These are phyloP conservation scores for Tuber borchii DNA, from an alignment of 495 filamentous ascomycete genomes.

Conservation along the genomic window DNA sequence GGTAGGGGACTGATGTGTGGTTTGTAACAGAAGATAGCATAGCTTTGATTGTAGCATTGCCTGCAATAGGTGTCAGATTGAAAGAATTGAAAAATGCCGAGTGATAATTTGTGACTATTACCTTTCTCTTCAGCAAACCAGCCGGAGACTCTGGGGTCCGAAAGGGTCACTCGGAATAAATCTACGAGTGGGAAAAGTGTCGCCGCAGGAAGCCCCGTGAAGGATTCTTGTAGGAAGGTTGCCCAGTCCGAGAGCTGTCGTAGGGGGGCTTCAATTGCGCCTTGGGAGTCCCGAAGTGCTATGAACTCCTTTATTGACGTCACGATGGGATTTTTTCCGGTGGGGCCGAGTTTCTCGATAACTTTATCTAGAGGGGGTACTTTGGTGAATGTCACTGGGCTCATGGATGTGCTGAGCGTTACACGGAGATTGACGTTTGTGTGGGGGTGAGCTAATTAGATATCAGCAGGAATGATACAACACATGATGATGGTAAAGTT, in stretches of 20 bases:
- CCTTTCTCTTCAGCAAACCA: slow-evolving; percentile 70
- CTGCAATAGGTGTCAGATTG: slow-evolving; percentile 16
- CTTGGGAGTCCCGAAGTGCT: slow-evolving; percentile 49
- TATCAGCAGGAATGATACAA: slow-evolving; percentile 5
- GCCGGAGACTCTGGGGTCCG: slow-evolving; percentile 77
- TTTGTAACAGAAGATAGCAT: slow-evolving; percentile 56
- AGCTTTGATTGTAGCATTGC: slow-evolving; percentile 57
- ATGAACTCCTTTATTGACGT: slow-evolving; percentile 60
- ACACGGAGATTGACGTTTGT: slow-evolving; percentile 61
- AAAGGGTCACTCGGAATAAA: slow-evolving; percentile 66
- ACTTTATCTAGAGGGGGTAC: slow-evolving; percentile 79
- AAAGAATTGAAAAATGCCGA: slow-evolving; percentile 5
- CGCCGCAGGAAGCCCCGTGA: slow-evolving; percentile 51
- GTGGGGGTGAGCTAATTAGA: slow-evolving; percentile 59
- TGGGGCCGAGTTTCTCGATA: slow-evolving; percentile 61
- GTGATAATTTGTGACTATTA: slow-evolving; percentile 24
- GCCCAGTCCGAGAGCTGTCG: slow-evolving; percentile 56
- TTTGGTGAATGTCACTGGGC: slow-evolving; percentile 68
- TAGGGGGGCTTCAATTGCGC: slow-evolving; percentile 55
- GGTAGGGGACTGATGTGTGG: slow-evolving; percentile 58
- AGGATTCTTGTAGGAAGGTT: slow-evolving; percentile 49
- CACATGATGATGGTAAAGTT: neutral
- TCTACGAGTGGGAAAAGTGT: slow-evolving; percentile 73
- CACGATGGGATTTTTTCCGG: slow-evolving; percentile 51
- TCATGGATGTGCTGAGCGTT: slow-evolving; percentile 56